phyloP scores from a whole-genome alignment of 306 rosid genomes.

The Pyrus pyrifolia region DNA sequence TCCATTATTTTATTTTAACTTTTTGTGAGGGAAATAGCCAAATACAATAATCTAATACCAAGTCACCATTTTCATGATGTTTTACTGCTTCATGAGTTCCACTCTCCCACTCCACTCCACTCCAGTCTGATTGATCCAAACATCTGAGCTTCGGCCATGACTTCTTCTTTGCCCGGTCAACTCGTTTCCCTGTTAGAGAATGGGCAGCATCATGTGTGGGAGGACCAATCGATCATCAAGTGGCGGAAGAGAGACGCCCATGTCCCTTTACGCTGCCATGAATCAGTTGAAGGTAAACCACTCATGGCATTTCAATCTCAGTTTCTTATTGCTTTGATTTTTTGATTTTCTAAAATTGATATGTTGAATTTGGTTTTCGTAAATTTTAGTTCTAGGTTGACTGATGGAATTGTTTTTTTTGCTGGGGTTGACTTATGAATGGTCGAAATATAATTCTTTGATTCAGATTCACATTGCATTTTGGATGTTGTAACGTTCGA shows the following conservation, averaged over 20 bases:
- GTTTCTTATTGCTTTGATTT: not conserved
- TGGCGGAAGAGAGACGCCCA: constrained; percentile 90
- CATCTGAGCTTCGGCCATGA: constrained; percentile 20
- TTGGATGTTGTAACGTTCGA: not conserved
- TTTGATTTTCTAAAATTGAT: not conserved
- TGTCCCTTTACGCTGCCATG: constrained; percentile 80
- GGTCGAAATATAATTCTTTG: not conserved
- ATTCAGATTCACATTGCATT: not conserved
- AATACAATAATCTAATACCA: not conserved
- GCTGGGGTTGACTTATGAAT: not conserved
- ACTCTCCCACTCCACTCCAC: not conserved
- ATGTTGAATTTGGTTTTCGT: not conserved
- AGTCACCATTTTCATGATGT: not conserved
- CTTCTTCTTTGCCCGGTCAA: constrained; percentile 46
- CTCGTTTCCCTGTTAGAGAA: constrained; percentile 38
- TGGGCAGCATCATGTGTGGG: constrained; percentile 66
- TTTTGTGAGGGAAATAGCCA: not conserved
- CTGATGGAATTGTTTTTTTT: not conserved
- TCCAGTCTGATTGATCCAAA: not conserved
- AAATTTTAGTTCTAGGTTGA: not conserved
- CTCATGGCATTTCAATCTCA: not conserved
- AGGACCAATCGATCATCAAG: constrained; percentile 81
- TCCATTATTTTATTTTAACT: not conserved
- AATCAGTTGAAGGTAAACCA: constrained; percentile 71
- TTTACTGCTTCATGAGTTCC: not conserved